These are phyloP conservation scores for Pelargonium cotyledonis DNA, from an alignment of 441 rosid genomes.

Conservation along the genomic window DNA sequence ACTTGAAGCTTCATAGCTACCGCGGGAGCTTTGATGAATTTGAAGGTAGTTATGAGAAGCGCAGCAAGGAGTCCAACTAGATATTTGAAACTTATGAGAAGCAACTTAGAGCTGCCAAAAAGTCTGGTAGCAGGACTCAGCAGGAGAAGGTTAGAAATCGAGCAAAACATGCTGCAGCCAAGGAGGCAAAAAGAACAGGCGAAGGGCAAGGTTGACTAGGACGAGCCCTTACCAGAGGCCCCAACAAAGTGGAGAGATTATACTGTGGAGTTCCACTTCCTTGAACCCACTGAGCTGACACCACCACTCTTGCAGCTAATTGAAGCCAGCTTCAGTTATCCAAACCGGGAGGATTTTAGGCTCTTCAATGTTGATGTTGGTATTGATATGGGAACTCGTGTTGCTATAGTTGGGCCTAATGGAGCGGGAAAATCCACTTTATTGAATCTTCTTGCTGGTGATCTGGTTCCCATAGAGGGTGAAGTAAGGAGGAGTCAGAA, in stretches of 20 bases:
- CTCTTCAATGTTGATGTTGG: conserved; percentile 79
- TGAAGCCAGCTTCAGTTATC: conserved; percentile 80
- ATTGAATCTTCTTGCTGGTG: conserved; percentile 89
- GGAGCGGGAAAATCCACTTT: conserved; percentile 94
- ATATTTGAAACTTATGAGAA: conserved; percentile 55
- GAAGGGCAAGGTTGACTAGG: conserved; percentile 69
- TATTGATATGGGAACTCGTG: conserved; percentile 92
- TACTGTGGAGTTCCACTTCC: conserved; percentile 85
- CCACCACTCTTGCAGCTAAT: conserved; percentile 84
- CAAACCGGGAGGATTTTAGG: conserved; percentile 67
- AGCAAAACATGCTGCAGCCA: conserved; percentile 46
- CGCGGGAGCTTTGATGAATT: conserved; percentile 82
- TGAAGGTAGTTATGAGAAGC: conserved; percentile 68
- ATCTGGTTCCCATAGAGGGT: conserved; percentile 71
- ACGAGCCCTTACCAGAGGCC: conserved; percentile 56
- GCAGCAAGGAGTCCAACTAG: conserved; percentile 65
- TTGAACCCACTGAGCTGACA: conserved; percentile 88
- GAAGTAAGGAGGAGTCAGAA: conserved; percentile 82
- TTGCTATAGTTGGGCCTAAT: conserved; percentile 87
- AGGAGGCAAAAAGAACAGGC: conserved; percentile 56
- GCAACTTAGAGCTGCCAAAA: conserved; percentile 73
- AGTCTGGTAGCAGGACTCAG: conserved; percentile 67
- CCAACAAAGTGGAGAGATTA: conserved; percentile 85
- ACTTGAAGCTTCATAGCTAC: conserved; percentile 65
- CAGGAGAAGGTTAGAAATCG: conserved; percentile 58